These are phyloP conservation scores for Trichophyton simii DNA, from an alignment of 2,329 filamentous ascomycete species.

Conservation along the genomic window DNA sequence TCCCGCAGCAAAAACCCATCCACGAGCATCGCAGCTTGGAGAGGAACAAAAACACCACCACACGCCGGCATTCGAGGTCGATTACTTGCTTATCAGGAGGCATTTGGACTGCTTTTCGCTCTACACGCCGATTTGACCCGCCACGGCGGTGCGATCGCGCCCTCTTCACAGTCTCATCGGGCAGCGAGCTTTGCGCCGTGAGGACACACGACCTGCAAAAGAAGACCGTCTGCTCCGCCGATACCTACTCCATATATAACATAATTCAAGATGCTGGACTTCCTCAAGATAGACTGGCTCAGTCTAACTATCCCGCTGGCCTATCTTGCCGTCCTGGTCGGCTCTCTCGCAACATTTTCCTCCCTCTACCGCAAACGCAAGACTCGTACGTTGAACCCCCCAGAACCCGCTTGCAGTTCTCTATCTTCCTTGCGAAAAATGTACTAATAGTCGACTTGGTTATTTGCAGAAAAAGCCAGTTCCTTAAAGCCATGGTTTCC, in stretches of 20 bases:
- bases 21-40: neutral
- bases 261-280: constrained; percentile 41
- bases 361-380: constrained; percentile 88
- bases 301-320: constrained; percentile 75
- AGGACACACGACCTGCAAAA: neutral
- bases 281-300: constrained; percentile 43
- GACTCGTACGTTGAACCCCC: constrained; percentile 46
- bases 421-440: neutral
- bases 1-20: neutral
- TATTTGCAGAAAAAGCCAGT: constrained; percentile 54
- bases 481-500: constrained; percentile 92
- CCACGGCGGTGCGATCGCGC: neutral
- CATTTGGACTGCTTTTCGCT: neutral
- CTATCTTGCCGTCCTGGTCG: constrained; percentile 77
- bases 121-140: neutral
- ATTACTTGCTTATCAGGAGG: neutral
- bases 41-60: neutral
- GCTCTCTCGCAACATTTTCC: constrained; percentile 83
- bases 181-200: neutral
- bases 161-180: neutral
- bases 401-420: neutral
- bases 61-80: neutral
- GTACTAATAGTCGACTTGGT: constrained; percentile 11
- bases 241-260: neutral
- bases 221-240: neutral